Base-by-base conservation (phyloP, 2,329 filamentous ascomycete species). In the Purpureocillium lavendulum region DNA sequence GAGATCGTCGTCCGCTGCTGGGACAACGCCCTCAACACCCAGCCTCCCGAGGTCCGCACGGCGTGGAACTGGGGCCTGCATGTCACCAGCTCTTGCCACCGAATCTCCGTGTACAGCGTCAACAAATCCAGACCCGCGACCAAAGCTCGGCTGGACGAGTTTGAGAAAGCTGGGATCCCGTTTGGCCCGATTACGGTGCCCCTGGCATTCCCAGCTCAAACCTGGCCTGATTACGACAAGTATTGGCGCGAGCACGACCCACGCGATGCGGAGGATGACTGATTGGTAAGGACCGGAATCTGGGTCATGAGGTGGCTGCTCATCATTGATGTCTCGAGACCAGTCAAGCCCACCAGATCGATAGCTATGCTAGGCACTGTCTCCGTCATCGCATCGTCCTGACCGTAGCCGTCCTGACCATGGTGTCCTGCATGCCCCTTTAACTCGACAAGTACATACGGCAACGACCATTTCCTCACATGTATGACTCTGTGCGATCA, bases 61-160 rank as follows among this genome's bases (percentile, higher is more conserved):
- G 63, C 72, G 0, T 81, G 73, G 73, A 83, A 83, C 49, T 82
- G 77, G 76, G 78, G 73, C 13, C 57, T 83, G 15, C 79, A 82
- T 49, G 77, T 83, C 4, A 83, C 78, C 0, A 74, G 68, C 7
- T 76, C 69, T 1, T 78, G 73, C 41, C 80, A 82, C 44, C 65
- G 75, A 2, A 66, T 82, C 47, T 71, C 67, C 37, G 56, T 82
- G 7, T 83, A 81, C 55, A 82, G 77, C 47, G 69, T 82, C 38
- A 82, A 82, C 56, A 67, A 59, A 47, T 62, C 57, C 2, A 66
- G 60, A 29, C 64, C 67, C 1, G 45, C 47, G 3, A 82, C 77
- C 0, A 65, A 62, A 14, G 57, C 57, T 26, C 61, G 75, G 0
- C 57, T 82, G 13, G 66, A 67, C 33, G 55, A 70, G 45, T 62